Base-by-base conservation (phyloP, 768 basidiomycete species). In the Termitomyces sp. region DNA sequence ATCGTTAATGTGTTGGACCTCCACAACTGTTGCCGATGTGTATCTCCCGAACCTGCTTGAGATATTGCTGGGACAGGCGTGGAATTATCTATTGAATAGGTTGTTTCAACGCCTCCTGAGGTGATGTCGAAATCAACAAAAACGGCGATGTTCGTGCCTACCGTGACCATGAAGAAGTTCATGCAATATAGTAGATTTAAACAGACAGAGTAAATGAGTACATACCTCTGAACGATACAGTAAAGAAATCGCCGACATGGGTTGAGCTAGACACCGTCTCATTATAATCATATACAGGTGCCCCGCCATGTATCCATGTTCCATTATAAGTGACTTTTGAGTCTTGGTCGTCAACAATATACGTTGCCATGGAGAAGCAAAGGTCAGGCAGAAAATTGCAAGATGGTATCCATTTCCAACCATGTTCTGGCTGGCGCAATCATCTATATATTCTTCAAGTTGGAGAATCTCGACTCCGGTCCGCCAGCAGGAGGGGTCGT, bases 301-400 rank as follows among this genome's bases (percentile, higher is more conserved):
- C 55, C 0, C 73, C 74, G 2, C 73, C 71, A 11, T n/a, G 38
- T 8, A 54, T 38, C 74, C 74, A 75, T 8, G 51, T 64, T 2
- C 73, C 74, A 32, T 60, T 68, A 50, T 69, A 70, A 8, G 45
- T 55, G 8, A 75, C 68, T 22, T 60, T 64, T 19, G 57, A 45
- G 48, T 72, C 71, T 45, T 60, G 65, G 61, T 75, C 73, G 60
- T 75, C 73, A 49, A 75, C 69, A 42, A 72, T 65, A 37, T 61
- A 60, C 15, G 57, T 66, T 24, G 50, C 34, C 49, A 55, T 49
- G 15, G 19, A 34, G 14, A 28, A 15, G n/a, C 38, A 30, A 32
- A 10, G 9, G 15, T 45, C 34, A 51, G 12, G 24, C 10, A 10
- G 22, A 21, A 15, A 8, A 15, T 17, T 28, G 24, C 12, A 41